Percentiles rank a stretch among this genome's conserved stretches.
Evolutionary conservation across 2,329 filamentous ascomycete genomes (phyloP).

Genomic region (Exophiala viscosa): DNA sequence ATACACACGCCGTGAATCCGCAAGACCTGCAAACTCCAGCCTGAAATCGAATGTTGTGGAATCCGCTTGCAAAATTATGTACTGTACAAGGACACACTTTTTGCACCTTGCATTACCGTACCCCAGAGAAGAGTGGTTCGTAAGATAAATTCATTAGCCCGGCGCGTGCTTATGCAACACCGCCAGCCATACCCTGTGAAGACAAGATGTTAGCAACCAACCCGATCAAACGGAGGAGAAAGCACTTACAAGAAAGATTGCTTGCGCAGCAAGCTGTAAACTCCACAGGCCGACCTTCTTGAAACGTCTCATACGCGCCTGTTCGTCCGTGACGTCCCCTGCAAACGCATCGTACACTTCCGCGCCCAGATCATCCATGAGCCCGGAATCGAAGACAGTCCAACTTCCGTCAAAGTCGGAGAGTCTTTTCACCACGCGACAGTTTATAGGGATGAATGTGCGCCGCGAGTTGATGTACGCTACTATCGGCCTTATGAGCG

Average conservation of each 20-base stretch:
- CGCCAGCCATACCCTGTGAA: slow-evolving; percentile 26
- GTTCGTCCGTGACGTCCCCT: slow-evolving; percentile 81
- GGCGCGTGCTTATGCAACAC: slow-evolving; percentile 19
- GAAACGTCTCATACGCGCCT: slow-evolving; percentile 78
- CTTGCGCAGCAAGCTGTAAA: slow-evolving; percentile 84
- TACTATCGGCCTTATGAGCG: slow-evolving; percentile 89
- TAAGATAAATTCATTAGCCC: background rate
- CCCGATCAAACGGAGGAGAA: background rate
- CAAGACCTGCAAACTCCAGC: background rate
- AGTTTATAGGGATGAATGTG: slow-evolving; percentile 93
- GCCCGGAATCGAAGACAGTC: slow-evolving; percentile 87
- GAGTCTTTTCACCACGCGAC: slow-evolving; percentile 84
- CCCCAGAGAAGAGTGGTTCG: background rate
- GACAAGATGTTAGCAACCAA: no score
- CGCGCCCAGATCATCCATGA: slow-evolving; percentile 89
- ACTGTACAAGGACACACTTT: no score
- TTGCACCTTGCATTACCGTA: background rate
- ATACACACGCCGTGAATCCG: no score
- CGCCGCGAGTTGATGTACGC: slow-evolving; percentile 95
- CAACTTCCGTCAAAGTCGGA: slow-evolving; percentile 92
- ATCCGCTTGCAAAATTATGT: no score
- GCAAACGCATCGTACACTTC: slow-evolving; percentile 94
- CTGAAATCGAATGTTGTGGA: no score
- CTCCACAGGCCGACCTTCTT: slow-evolving; percentile 98
- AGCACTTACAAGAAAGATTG: slow-evolving; percentile 75